A percentile compares a stretch with the other conserved stretches of the same genome.
phyloP scores from a whole-genome alignment of 163 green algal species.

The Volvox carteri region DNA sequence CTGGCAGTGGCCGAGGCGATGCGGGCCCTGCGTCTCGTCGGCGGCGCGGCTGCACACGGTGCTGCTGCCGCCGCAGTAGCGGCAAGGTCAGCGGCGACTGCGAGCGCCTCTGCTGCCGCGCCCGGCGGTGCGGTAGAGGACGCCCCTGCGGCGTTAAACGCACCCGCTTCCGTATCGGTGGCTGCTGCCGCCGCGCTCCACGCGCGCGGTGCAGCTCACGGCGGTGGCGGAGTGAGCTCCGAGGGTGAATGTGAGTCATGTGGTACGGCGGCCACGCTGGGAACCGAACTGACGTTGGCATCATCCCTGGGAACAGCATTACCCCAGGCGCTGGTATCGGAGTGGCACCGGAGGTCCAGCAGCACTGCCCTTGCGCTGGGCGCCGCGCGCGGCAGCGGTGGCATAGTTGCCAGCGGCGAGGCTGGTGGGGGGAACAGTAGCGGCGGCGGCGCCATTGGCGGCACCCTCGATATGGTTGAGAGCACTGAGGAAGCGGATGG shows the following conservation, averaged over 20 bases:
- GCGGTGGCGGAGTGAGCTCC: slow-evolving; percentile 15
- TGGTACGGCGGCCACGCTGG: slow-evolving; percentile 2
- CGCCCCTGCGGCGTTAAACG: neutral
- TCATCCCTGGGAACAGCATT: neutral
- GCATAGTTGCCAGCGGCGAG: neutral
- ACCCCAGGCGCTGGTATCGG: neutral
- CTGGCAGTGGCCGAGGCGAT: slow-evolving; percentile 77
- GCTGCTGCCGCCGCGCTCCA: neutral
- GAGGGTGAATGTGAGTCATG: slow-evolving; percentile 48
- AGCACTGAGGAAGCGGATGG: neutral
- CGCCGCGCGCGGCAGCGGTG: neutral
- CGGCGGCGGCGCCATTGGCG: neutral
- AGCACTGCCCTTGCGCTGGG: neutral
- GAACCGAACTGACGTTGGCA: neutral
- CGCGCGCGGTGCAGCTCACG: neutral
- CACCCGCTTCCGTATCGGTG: neutral
- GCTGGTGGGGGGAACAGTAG: neutral
- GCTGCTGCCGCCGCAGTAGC: neutral
- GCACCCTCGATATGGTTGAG: neutral
- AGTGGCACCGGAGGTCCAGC: neutral
- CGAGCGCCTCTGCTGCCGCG: neutral
- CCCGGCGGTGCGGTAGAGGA: neutral
- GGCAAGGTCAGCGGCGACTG: neutral
- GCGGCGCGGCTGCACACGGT: neutral
- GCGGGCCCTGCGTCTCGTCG: slow-evolving; percentile 63